Evolutionary conservation across 345 rosid species (phyloP).

Genomic region (Eucalyptus decipiens): DNA sequence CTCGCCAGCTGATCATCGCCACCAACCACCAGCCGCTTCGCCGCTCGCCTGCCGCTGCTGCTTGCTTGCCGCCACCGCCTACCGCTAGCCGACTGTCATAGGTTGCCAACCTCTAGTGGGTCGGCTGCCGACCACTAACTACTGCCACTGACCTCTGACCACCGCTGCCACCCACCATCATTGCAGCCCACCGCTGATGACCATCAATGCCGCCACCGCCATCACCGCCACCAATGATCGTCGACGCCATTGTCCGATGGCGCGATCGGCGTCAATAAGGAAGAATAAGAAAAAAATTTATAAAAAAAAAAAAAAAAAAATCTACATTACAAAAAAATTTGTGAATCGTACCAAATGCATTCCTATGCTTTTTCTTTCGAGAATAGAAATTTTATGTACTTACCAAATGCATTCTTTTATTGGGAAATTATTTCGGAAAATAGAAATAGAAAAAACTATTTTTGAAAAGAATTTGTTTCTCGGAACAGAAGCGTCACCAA

Average conservation of each 20-base stretch:
- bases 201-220: rapidly evolving
- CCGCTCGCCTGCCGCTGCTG: rapidly evolving
- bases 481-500: rapidly evolving
- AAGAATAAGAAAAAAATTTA: no score
- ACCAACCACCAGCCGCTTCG: rapidly evolving
- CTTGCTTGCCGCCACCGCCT: rapidly evolving
- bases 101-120: no score
- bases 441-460: no score
- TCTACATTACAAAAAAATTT: no score
- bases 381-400: no score
- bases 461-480: no score
- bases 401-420: no score
- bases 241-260: rapidly evolving
- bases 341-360: rapidly evolving
- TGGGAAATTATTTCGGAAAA: rapidly evolving
- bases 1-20: rapidly evolving
- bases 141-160: rapidly evolving
- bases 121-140: rapidly evolving
- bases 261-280: rapidly evolving
- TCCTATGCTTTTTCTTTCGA: no score
- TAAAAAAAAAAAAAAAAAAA: no score
- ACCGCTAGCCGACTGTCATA: rapidly evolving
- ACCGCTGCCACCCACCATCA: rapidly evolving
- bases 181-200: rapidly evolving
- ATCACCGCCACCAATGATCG: rapidly evolving